Percentiles rank a stretch among this genome's conserved stretches.
Evolutionary conservation across 257 asterid genomes (phyloP).

Genomic region (Solanum arcanum): DNA sequence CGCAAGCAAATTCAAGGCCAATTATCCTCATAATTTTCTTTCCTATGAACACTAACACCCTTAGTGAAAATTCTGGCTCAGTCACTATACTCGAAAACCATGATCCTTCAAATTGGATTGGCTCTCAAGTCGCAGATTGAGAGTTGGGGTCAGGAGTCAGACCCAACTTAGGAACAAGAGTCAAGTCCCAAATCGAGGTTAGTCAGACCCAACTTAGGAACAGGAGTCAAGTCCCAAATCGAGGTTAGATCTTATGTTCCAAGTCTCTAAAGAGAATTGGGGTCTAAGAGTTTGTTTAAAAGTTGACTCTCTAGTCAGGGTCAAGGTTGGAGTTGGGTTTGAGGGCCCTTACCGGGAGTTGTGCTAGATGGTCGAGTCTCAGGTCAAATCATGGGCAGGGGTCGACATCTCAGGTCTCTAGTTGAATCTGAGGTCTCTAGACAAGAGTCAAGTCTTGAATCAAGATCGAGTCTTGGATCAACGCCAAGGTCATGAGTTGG

Average conservation of each 20-base stretch:
- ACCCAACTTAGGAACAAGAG: not conserved
- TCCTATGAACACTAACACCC: no score
- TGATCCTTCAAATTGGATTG: not conserved
- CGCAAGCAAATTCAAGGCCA: no score
- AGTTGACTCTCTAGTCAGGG: not conserved
- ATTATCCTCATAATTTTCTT: no score
- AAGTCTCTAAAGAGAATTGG: not conserved
- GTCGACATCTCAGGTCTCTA: no score
- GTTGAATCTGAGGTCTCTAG: no score
- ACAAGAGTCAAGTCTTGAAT: not conserved
- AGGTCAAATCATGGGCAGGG: not conserved
- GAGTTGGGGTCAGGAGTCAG: not conserved
- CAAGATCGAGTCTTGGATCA: not conserved
- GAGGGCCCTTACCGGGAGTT: not conserved
- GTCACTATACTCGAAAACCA: not conserved
- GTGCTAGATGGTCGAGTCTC: not conserved
- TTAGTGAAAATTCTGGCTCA: no score
- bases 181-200: not conserved
- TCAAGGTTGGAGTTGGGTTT: not conserved
- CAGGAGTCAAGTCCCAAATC: not conserved
- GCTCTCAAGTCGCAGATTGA: not conserved
- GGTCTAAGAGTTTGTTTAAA: not conserved
- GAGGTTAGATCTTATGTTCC: not conserved
- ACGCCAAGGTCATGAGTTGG: not conserved
- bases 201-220: not conserved